A percentile compares a stretch with the other conserved stretches of the same genome.
phyloP scores from a whole-genome alignment of 2,329 filamentous ascomycete species.

The Xylaria sp. region DNA sequence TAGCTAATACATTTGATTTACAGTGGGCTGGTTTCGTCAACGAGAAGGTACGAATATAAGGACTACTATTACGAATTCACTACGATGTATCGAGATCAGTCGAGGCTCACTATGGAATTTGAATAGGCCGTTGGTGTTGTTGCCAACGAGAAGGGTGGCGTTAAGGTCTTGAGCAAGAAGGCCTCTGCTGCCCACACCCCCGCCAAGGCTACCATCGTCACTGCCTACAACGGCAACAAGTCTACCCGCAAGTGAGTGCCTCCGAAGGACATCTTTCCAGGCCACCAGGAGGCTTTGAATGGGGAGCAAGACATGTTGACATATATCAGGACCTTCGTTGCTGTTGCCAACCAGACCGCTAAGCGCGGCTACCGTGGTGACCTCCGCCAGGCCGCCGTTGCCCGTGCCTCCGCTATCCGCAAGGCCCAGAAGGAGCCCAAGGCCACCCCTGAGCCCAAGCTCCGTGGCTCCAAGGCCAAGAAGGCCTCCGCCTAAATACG shows the following conservation, averaged over 20 bases:
- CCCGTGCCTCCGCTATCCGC: conserved; percentile 82
- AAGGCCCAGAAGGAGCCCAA: conserved; percentile 74
- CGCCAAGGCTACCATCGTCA: conserved; percentile 57
- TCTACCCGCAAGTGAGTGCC: conserved; percentile 70
- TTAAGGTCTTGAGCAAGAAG: conserved; percentile 84
- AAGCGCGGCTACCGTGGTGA: conserved; percentile 82
- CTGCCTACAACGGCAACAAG: conserved; percentile 66
- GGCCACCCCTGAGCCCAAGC: conserved; percentile 67
- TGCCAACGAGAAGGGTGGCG: conserved; percentile 69
- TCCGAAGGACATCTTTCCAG: neutral
- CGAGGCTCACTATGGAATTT: conserved; percentile 15
- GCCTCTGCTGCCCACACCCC: conserved; percentile 66
- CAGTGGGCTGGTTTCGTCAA: conserved; percentile 91
- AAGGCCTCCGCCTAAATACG: conserved; percentile 51
- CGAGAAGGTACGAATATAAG: conserved; percentile 64
- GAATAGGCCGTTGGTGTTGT: conserved; percentile 75
- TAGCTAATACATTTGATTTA: conserved; percentile 33
- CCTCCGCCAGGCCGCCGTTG: conserved; percentile 70
- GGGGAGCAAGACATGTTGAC: conserved; percentile 7
- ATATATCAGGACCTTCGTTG: conserved; percentile 71
- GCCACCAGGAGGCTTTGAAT: neutral
- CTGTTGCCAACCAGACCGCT: conserved; percentile 74
- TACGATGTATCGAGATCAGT: conserved; percentile 1
- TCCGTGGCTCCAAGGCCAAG: conserved; percentile 72
- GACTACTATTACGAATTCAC: neutral